Percentiles rank a stretch among this genome's conserved stretches.
phyloP scores from a whole-genome alignment of 1,139 yeast species.

The Candida sp. region DNA sequence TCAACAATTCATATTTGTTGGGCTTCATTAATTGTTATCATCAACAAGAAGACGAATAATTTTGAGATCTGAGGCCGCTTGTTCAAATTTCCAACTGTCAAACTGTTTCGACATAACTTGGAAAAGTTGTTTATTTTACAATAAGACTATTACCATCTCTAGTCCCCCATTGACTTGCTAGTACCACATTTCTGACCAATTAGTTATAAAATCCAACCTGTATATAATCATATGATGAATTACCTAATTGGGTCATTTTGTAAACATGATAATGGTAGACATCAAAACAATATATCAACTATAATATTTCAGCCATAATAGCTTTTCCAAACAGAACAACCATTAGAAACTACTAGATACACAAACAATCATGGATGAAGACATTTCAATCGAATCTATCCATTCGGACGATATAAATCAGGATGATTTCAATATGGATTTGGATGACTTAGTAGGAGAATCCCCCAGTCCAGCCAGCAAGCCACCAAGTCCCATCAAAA shows the following conservation, averaged over 20 bases:
- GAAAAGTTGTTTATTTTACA: too few species aligned
- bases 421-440: conserved; percentile 24
- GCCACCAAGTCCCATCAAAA: neutral
- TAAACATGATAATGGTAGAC: conserved; percentile 11
- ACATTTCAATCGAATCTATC: conserved; percentile 8
- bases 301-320: neutral
- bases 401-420: conserved; percentile 9
- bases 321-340: conserved; percentile 1
- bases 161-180: neutral
- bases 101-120: too few species aligned
- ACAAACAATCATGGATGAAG: conserved; percentile 5
- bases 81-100: too few species aligned
- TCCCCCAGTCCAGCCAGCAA: conserved; percentile 2
- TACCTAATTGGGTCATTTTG: conserved; percentile 11
- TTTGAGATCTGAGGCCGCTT: too few species aligned
- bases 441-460: conserved; percentile 17
- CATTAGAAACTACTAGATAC: conserved; percentile 3
- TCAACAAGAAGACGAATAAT: too few species aligned
- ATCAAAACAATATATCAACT: neutral
- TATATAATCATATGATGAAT: neutral
- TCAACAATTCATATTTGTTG: too few species aligned
- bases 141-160: too few species aligned
- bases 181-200: neutral
- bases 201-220: neutral
- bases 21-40: too few species aligned